Evolutionary conservation across 2,329 filamentous ascomycete species (phyloP).

Genomic region (Cadophora luteo-olivacea): DNA sequence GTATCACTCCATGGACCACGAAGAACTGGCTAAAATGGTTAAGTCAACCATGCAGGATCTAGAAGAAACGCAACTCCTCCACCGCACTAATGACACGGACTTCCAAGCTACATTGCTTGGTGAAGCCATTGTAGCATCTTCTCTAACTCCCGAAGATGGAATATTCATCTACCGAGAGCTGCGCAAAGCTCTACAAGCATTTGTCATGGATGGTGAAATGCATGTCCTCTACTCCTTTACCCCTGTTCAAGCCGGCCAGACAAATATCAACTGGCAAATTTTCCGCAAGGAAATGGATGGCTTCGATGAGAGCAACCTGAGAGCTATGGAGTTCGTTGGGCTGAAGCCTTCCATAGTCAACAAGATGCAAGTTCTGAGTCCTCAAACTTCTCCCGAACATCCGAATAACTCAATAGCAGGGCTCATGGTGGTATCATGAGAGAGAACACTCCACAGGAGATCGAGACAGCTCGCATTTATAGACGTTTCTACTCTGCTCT

Average conservation of each 20-base stretch:
- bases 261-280: slow-evolving; percentile 72
- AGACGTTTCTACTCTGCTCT: slow-evolving; percentile 77
- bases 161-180: slow-evolving; percentile 76
- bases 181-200: slow-evolving; percentile 69
- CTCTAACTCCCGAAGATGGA: slow-evolving; percentile 76
- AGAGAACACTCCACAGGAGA: slow-evolving; percentile 66
- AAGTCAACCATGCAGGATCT: slow-evolving; percentile 66
- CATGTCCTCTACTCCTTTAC: slow-evolving; percentile 81
- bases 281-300: slow-evolving; percentile 74
- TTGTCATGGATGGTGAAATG: slow-evolving; percentile 84
- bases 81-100: slow-evolving; percentile 54
- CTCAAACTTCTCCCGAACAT: not conserved
- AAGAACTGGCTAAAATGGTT: slow-evolving; percentile 59
- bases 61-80: slow-evolving; percentile 60
- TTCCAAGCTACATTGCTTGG: slow-evolving; percentile 71
- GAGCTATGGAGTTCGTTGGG: slow-evolving; percentile 72
- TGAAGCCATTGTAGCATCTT: slow-evolving; percentile 74
- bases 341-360: slow-evolving; percentile 72
- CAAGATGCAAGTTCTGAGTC: slow-evolving; percentile 58
- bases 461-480: slow-evolving; percentile 68
- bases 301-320: slow-evolving; percentile 73
- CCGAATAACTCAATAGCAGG: slow-evolving; percentile 49
- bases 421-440: slow-evolving; percentile 70
- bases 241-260: slow-evolving; percentile 65
- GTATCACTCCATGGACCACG: slow-evolving; percentile 59